Percentiles rank a stretch among this genome's conserved stretches.
Evolutionary conservation across 371 early-diverging fungal genomes (phyloP).

Genomic region (Mucor saturninus): DNA sequence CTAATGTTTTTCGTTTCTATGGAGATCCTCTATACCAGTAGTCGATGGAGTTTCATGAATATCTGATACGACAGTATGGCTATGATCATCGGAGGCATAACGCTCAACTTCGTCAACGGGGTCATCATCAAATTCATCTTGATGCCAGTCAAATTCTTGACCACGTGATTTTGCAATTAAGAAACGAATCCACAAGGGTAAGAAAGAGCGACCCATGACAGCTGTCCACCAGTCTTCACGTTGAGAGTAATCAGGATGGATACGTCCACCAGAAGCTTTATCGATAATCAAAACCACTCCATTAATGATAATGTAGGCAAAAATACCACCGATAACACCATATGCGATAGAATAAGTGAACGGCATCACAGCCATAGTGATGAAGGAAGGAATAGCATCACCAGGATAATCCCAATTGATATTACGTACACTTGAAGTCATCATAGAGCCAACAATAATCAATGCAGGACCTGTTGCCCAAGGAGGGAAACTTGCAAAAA

Average conservation of each 20-base stretch:
- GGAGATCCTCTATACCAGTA: background rate
- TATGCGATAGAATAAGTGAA: slow-evolving; percentile 77
- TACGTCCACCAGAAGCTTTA: slow-evolving; percentile 54
- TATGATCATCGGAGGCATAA: background rate
- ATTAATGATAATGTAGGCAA: slow-evolving; percentile 67
- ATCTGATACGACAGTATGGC: slow-evolving; percentile 15
- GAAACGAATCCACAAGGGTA: slow-evolving; percentile 47
- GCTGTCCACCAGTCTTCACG: slow-evolving; percentile 57
- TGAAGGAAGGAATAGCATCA: slow-evolving; percentile 77
- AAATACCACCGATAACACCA: slow-evolving; percentile 72
- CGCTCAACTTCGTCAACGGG: slow-evolving; percentile 6
- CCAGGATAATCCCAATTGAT: slow-evolving; percentile 83
- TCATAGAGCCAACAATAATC: slow-evolving; percentile 79
- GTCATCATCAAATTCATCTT: slow-evolving; percentile 40
- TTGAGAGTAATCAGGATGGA: slow-evolving; percentile 50
- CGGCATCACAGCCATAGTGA: slow-evolving; percentile 80
- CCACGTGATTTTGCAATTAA: slow-evolving; percentile 39
- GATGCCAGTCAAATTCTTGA: slow-evolving; percentile 38
- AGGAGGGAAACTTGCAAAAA: slow-evolving; percentile 84
- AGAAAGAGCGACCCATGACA: slow-evolving; percentile 38
- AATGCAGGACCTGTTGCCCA: slow-evolving; percentile 86
- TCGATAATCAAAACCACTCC: slow-evolving; percentile 52
- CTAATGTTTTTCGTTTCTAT: slow-evolving; percentile 10
- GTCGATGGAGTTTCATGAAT: slow-evolving; percentile 14
- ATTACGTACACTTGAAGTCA: slow-evolving; percentile 68